A percentile compares a stretch with the other conserved stretches of the same genome.
Conservation (phyloP, 192 early-diverging fungal species). For the Entophlyctis luteolus region DNA sequence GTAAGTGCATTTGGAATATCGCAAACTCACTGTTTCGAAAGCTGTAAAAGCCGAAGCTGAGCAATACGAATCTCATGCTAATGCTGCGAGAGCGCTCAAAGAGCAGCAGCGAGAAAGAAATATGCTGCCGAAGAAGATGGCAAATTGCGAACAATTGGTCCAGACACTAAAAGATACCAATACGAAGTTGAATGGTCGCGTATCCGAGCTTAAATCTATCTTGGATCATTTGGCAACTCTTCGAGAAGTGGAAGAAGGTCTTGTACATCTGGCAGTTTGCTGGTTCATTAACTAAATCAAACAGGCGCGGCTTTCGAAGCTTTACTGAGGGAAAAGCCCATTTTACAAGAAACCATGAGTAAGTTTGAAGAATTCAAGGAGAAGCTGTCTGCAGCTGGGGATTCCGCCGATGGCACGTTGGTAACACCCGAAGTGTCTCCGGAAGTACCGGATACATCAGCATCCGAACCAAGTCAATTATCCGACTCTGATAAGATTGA, state of each 20-base stretch:
- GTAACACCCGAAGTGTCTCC: not conserved
- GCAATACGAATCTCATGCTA: constrained; percentile 16
- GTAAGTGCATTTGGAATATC: constrained; percentile 15
- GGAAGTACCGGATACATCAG: not conserved
- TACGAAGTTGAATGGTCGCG: constrained; percentile 28
- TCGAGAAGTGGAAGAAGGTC: constrained; percentile 17
- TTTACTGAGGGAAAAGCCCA: constrained; percentile 27
- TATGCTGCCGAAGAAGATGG: not conserved
- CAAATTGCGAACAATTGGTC: not conserved
- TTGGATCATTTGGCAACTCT: constrained; percentile 17
- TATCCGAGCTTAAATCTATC: constrained; percentile 1
- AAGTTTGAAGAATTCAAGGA: constrained; percentile 60
- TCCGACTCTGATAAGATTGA: constrained; percentile 2
- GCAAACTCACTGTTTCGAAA: not conserved
- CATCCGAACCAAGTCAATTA: constrained; percentile 25
- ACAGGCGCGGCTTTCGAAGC: constrained; percentile 29
- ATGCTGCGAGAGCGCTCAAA: constrained; percentile 10
- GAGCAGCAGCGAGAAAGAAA: not conserved
- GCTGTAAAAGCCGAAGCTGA: constrained; percentile 33
- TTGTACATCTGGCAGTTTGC: too few species aligned
- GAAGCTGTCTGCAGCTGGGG: constrained; percentile 1
- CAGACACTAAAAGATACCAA: constrained; percentile 12
- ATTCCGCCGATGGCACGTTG: not conserved
- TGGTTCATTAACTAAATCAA: too few species aligned
- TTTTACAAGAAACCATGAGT: constrained; percentile 51